These are phyloP conservation scores for Colletotrichum sp. DNA, from an alignment of 2,329 filamentous ascomycete genomes.

Conservation along the genomic window DNA sequence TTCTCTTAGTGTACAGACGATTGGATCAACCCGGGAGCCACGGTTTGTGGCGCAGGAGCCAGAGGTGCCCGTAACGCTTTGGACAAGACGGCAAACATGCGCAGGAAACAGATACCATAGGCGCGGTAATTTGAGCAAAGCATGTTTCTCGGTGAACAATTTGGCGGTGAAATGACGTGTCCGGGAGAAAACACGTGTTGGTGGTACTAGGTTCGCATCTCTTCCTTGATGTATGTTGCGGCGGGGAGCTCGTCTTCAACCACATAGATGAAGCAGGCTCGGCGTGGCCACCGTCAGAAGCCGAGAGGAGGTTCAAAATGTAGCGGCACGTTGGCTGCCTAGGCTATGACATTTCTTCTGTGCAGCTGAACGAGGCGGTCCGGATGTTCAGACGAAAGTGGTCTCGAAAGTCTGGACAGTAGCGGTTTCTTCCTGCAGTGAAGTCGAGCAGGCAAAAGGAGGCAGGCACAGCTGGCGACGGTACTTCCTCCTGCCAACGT, in stretches of 20 bases:
- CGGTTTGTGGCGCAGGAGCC: neutral
- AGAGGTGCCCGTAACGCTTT: neutral
- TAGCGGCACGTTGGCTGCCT: neutral
- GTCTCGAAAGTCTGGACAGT: neutral
- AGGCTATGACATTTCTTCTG: neutral
- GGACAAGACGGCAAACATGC: neutral
- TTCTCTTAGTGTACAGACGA: constrained; percentile 55
- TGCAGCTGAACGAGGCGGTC: neutral
- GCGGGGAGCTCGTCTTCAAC: neutral
- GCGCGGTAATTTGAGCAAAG: neutral
- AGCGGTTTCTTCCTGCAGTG: neutral
- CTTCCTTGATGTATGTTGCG: neutral
- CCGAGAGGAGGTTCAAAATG: neutral
- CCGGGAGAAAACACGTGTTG: neutral
- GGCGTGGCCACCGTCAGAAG: neutral
- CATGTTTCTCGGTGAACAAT: neutral
- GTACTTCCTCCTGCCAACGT: neutral
- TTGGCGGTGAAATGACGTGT: neutral
- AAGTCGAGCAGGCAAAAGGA: neutral
- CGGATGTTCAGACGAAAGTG: neutral
- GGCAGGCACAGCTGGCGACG: neutral
- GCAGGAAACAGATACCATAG: neutral
- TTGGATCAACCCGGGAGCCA: neutral
- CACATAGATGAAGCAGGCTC: neutral
- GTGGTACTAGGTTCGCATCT: neutral